Evolutionary conservation across 2,329 filamentous ascomycete species (phyloP).

Genomic region (Calonectria fujianensis): DNA sequence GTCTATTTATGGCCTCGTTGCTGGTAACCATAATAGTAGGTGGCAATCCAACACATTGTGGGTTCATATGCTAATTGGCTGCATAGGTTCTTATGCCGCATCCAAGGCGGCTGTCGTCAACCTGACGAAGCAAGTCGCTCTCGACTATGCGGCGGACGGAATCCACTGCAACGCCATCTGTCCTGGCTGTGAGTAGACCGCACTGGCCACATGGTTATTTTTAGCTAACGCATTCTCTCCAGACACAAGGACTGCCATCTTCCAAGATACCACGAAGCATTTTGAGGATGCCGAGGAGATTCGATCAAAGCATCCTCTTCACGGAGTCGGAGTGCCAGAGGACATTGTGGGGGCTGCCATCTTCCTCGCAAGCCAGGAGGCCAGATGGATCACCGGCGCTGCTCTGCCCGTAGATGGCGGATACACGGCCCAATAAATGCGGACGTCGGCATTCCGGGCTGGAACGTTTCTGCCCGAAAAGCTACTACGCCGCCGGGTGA

Average conservation of each 20-base stretch:
- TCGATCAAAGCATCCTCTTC: slow-evolving; percentile 50
- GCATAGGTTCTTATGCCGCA: slow-evolving; percentile 63
- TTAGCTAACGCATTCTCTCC: not conserved
- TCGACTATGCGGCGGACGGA: slow-evolving; percentile 68
- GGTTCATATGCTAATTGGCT: slow-evolving; percentile 16
- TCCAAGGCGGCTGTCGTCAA: slow-evolving; percentile 71
- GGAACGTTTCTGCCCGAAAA: slow-evolving; percentile 4
- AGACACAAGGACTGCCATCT: slow-evolving; percentile 56
- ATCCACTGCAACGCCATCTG: slow-evolving; percentile 74
- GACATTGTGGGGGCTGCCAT: slow-evolving; percentile 59
- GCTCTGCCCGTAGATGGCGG: slow-evolving; percentile 64
- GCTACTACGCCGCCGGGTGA: slow-evolving; percentile 3
- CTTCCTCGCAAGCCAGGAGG: slow-evolving; percentile 62
- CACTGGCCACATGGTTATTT: too few relatives aligned
- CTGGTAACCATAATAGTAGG: slow-evolving; percentile 49
- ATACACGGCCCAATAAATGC: slow-evolving; percentile 57
- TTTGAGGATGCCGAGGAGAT: slow-evolving; percentile 44
- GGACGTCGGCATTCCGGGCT: not conserved
- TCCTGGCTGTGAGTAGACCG: slow-evolving; percentile 63
- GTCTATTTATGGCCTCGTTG: slow-evolving; percentile 65
- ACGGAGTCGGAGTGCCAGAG: slow-evolving; percentile 54
- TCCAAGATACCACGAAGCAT: slow-evolving; percentile 49
- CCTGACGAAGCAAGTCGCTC: slow-evolving; percentile 68
- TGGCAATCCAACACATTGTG: slow-evolving; percentile 34
- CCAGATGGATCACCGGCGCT: slow-evolving; percentile 65